Base-by-base conservation (phyloP, 805 yeast species). In the Ogataea sp. region DNA sequence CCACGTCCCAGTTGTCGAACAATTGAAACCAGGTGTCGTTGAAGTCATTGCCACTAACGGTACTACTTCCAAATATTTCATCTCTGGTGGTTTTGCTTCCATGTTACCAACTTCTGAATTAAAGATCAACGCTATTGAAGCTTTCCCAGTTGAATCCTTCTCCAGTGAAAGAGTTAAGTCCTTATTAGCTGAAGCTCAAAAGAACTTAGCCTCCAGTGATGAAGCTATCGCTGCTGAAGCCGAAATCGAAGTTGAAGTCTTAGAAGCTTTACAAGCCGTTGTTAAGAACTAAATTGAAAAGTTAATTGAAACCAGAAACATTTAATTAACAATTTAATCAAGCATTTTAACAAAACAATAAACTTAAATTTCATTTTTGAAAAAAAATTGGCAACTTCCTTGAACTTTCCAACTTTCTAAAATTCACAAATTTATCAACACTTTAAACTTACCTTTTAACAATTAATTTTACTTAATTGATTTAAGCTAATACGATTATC, bases 1-100 rank as follows among this genome's bases (percentile, higher is more conserved):
- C 72, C 98, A 93, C 79, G 96, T 93, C 58, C 97, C 98, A 56
- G 78, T 84, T 56, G 87, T 90, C 49, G 97, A 93, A 71, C 95
- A 93, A 75, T 80, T 93, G 63, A 77, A 80, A 59, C 96, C 98
- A 54, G 98, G 98, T 66, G 75, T 93, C 46, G 83, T 93, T 56
- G 96, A 89, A 67, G 79, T 93, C 59, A 82, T 86, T 51, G 90
- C 86, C 65, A 74, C 78, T 58, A 65, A 83, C 41, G 72, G 75
- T 44, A 83, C 83, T 55, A 65, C 83, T 49, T 70, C 77, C 61
- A 86, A 84, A 67, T 90, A 66, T 73, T 93, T 90, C 55, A 88
- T 90, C 50, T 78, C 94, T 46, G 97, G 97, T 51, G 98, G 98
- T 52, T 84, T 90, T 58, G 97, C 96, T 44, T 78, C 95, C 42